Evolutionary conservation across 768 basidiomycete species (phyloP).

Genomic region (Holtermanniella nyarrowii): DNA sequence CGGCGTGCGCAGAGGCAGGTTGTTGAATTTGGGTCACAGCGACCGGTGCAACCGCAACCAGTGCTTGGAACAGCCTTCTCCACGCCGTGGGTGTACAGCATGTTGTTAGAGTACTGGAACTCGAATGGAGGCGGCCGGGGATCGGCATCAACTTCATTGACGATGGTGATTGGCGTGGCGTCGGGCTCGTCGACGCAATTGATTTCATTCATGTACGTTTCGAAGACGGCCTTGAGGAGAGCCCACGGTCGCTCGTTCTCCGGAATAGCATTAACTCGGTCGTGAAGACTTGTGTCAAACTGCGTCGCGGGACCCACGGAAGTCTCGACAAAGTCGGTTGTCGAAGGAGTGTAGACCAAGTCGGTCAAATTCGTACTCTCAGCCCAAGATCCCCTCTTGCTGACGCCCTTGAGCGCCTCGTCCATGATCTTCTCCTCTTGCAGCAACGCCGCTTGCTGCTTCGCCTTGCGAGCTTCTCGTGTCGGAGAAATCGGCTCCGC

Average conservation of each 20-base stretch:
- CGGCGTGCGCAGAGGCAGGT: constrained; percentile 59
- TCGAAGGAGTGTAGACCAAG: too few species aligned
- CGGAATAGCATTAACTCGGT: background rate
- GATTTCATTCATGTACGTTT: constrained; percentile 56
- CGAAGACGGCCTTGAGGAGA: constrained; percentile 48
- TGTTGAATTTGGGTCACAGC: constrained; percentile 63
- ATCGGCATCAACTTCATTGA: constrained; percentile 57
- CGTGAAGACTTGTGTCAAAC: background rate
- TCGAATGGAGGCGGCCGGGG: constrained; percentile 68
- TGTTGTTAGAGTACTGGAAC: constrained; percentile 73
- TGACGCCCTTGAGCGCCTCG: too few species aligned
- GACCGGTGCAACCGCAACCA: constrained; percentile 66
- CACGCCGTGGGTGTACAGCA: constrained; percentile 63
- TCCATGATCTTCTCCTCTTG: too few species aligned
- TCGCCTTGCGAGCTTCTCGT: too few species aligned
- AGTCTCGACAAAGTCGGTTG: too few species aligned
- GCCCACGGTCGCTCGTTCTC: constrained; percentile 6
- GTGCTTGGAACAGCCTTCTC: constrained; percentile 56
- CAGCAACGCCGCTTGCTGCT: too few species aligned
- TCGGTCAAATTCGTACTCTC: too few species aligned
- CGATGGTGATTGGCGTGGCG: constrained; percentile 58
- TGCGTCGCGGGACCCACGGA: too few species aligned
- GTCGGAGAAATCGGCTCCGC: too few species aligned
- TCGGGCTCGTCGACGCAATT: constrained; percentile 58
- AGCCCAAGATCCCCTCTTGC: too few species aligned